Evolutionary conservation across 2,329 filamentous ascomycete genomes (phyloP).

Genomic region (Aspergillus oerlinghausenensis): DNA sequence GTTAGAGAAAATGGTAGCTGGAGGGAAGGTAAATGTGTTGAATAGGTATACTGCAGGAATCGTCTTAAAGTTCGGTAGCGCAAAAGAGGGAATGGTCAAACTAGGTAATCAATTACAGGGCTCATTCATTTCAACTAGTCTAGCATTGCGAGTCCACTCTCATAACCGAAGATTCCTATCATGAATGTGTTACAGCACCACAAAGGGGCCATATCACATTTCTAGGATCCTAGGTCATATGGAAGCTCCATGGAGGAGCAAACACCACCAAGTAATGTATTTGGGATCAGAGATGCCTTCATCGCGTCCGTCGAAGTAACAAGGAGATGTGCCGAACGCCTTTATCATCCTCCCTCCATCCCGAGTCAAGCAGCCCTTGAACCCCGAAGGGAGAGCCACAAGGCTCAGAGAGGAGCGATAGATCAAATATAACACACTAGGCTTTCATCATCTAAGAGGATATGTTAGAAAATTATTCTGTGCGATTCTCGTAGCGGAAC

Average conservation of each 20-base stretch:
- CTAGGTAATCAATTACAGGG: background rate
- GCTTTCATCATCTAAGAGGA: constrained; percentile 93
- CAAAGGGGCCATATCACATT: background rate
- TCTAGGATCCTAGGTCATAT: constrained; percentile 11
- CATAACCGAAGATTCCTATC: constrained; percentile 10
- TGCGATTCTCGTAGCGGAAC: constrained; percentile 15
- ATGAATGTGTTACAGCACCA: constrained; percentile 3
- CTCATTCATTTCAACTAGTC: background rate
- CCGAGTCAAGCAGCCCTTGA: constrained; percentile 74
- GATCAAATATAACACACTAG: constrained; percentile 92
- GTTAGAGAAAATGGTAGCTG: background rate
- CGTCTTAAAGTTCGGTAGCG: too few species aligned
- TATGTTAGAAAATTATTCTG: constrained; percentile 10
- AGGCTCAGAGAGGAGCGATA: constrained; percentile 59
- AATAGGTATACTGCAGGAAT: background rate
- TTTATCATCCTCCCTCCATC: constrained; percentile 79
- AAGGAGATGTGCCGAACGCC: constrained; percentile 99
- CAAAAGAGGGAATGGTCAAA: background rate
- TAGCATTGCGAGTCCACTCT: background rate
- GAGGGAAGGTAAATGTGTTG: background rate
- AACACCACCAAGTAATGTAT: constrained; percentile 50
- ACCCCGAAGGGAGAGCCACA: constrained; percentile 75
- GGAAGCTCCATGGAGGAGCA: background rate
- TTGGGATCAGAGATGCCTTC: constrained; percentile 85
- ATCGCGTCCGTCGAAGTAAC: constrained; percentile 93